Percentiles rank a stretch among this genome's conserved stretches.
These are phyloP conservation scores for Rickenella mellea DNA, from an alignment of 768 basidiomycete genomes.

Conservation along the genomic window DNA sequence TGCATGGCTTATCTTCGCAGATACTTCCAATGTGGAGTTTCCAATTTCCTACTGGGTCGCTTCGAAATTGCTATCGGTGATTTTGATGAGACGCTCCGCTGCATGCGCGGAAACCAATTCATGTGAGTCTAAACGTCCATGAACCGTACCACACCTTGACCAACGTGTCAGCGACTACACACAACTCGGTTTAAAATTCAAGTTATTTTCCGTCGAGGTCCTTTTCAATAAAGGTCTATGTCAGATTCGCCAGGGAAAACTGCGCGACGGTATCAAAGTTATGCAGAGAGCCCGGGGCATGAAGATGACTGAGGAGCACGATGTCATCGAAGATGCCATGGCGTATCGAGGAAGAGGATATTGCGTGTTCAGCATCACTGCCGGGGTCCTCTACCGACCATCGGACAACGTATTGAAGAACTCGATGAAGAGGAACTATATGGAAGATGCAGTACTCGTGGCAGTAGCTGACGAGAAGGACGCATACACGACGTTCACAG, in stretches of 20 bases:
- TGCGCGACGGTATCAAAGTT: conserved; percentile 59
- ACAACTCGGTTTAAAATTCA: conserved; percentile 87
- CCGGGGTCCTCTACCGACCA: conserved; percentile 84
- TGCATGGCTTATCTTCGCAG: too few species aligned
- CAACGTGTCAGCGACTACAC: conserved; percentile 63
- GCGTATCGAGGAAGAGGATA: conserved; percentile 74
- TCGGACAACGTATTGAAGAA: conserved; percentile 86
- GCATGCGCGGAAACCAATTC: conserved; percentile 73
- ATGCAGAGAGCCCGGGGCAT: conserved; percentile 60
- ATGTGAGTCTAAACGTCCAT: conserved; percentile 44
- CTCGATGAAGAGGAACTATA: conserved; percentile 74
- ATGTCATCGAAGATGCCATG: conserved; percentile 88
- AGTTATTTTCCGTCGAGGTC: conserved; percentile 79
- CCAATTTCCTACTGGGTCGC: conserved; percentile 72
- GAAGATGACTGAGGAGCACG: conserved; percentile 76
- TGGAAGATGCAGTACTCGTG: conserved; percentile 86
- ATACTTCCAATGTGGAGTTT: conserved; percentile 86
- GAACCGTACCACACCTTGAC: neutral
- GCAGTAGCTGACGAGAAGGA: conserved; percentile 73
- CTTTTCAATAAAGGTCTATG: conserved; percentile 84
- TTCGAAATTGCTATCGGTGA: conserved; percentile 70
- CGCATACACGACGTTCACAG: conserved; percentile 73
- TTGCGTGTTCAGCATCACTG: conserved; percentile 88
- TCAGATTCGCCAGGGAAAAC: conserved; percentile 59
- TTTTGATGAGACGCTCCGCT: conserved; percentile 75